Base-by-base conservation (phyloP, 1,139 yeast species). In the Taphrina flavorubra region DNA sequence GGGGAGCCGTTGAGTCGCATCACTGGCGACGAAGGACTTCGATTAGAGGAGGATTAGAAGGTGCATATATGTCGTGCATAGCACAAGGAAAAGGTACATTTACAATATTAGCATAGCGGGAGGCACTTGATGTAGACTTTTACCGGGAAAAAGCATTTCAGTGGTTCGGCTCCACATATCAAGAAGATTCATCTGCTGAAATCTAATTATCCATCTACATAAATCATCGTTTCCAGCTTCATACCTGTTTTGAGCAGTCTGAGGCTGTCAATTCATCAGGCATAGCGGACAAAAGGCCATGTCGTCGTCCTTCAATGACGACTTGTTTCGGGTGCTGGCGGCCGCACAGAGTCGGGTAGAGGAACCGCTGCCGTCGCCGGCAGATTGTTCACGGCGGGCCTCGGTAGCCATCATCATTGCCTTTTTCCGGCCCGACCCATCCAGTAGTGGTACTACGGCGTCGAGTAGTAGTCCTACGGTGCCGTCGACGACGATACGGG, bases 21-120 rank as follows among this genome's bases (percentile, higher is more conserved):
- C 18, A 42, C 53, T 6, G 62, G 62, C 11, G 53, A 58, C 34
- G 53, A 58, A 13, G 62, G 62, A 14, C 51, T 58, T 11, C 62
- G 62, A 44, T 31, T 58, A 14, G 60, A 56, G 60, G 60, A 56
- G 47, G 60, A 56, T 56, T 56, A 25, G 39, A 11, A 31, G 31
- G 31, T 4, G 25, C 37, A 20, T 49, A 16, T 25, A 49, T n/a
- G 11, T 49, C n/a, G 18, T 20, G 31, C 31, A 25, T 25, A 4
- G 31, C 31, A 25, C 31, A 25, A 4, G 31, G 31, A 25, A 25
- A 25, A 25, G 47, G 18, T 44, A n/a, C 18, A 44, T 44, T 13
- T 44, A 10, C 18, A 44, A 2, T 44, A 2, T 44, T 44, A 44
- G 47, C 47, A 25, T 25, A 16, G 47, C 18, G 18, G 47, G 6